Conservation (phyloP, 108 stramenopile genomes). For the Mediolabrus comicus region DNA sequence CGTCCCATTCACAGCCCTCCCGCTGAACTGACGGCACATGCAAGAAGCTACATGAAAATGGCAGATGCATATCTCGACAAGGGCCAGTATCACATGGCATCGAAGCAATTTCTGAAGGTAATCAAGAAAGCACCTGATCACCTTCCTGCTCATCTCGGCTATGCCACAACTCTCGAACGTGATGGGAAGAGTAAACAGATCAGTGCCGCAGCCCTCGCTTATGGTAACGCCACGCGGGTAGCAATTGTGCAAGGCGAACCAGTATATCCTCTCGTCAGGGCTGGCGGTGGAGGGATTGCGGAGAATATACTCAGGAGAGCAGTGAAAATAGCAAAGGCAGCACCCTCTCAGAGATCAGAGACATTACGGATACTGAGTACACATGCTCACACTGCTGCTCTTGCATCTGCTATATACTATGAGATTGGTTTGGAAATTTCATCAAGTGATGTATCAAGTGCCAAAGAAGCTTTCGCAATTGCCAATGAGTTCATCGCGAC, state of each 20-base stretch:
- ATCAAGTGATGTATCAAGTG: conserved; percentile 15
- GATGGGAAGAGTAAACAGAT: conserved; percentile 44
- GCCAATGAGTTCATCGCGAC: conserved; percentile 38
- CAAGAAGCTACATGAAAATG: conserved; percentile 57
- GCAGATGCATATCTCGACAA: conserved; percentile 57
- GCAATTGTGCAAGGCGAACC: conserved; percentile 44
- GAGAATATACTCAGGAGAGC: conserved; percentile 49
- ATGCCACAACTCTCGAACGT: conserved; percentile 53
- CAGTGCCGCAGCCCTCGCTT: conserved; percentile 32
- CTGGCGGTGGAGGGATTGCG: conserved; percentile 44
- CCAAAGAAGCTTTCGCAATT: conserved; percentile 26
- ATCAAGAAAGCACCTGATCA: conserved; percentile 48
- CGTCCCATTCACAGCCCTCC: conserved; percentile 24
- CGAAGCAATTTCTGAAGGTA: conserved; percentile 58
- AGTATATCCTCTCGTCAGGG: conserved; percentile 30
- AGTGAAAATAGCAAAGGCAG: conserved; percentile 32
- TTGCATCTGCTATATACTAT: conserved; percentile 47
- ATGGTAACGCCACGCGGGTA: conserved; percentile 45
- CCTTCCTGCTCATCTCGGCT: conserved; percentile 49
- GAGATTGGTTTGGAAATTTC: conserved; percentile 43
- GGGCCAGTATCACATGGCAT: conserved; percentile 39
- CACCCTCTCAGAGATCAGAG: conserved; percentile 25
- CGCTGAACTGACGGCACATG: conserved; percentile 23
- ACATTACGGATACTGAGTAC: conserved; percentile 18
- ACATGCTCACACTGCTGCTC: conserved; percentile 38